phyloP scores from a whole-genome alignment of 176 grass and related monocot species.

The Tillandsia fasciculata region DNA sequence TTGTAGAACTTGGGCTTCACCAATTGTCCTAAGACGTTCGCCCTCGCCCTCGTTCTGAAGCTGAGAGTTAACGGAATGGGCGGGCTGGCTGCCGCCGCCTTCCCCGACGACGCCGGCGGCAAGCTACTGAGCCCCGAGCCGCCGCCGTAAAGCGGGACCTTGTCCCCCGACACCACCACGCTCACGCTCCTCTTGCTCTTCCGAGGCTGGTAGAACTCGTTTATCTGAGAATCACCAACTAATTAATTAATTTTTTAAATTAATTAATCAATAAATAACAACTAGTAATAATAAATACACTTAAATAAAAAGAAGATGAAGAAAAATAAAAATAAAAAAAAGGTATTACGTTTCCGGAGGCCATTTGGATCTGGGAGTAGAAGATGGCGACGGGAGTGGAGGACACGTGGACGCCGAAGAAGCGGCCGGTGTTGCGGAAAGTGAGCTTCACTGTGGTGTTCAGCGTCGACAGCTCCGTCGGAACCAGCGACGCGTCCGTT shows the following conservation, averaged over 20 bases:
- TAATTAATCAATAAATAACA: no score
- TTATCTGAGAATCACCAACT: conserved; percentile 24
- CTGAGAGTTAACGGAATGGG: conserved; percentile 45
- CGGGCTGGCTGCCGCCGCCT: conserved; percentile 18
- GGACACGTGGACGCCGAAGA: conserved; percentile 84
- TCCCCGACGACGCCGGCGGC: conserved; percentile 12
- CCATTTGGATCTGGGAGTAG: conserved; percentile 62
- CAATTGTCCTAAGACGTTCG: conserved; percentile 71
- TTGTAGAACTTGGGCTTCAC: conserved; percentile 79
- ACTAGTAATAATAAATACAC: no score
- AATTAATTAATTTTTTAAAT: no score
- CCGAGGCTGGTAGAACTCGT: conserved; percentile 80
- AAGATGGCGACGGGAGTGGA: conserved; percentile 55
- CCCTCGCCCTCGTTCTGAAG: conserved; percentile 55
- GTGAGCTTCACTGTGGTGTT: conserved; percentile 62
- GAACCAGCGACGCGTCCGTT: conserved; percentile 79
- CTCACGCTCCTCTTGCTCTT: conserved; percentile 62
- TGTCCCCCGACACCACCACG: conserved; percentile 40
- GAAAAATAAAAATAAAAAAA: not conserved
- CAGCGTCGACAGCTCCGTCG: conserved; percentile 68
- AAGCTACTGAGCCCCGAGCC: conserved; percentile 53
- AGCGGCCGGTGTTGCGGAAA: conserved; percentile 75
- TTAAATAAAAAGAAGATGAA: no score
- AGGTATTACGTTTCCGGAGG: conserved; percentile 53
- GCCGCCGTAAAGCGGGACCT: conserved; percentile 82